Base-by-base conservation (phyloP, 2,329 filamentous ascomycete genomes). In the Sporothrix luriei region DNA sequence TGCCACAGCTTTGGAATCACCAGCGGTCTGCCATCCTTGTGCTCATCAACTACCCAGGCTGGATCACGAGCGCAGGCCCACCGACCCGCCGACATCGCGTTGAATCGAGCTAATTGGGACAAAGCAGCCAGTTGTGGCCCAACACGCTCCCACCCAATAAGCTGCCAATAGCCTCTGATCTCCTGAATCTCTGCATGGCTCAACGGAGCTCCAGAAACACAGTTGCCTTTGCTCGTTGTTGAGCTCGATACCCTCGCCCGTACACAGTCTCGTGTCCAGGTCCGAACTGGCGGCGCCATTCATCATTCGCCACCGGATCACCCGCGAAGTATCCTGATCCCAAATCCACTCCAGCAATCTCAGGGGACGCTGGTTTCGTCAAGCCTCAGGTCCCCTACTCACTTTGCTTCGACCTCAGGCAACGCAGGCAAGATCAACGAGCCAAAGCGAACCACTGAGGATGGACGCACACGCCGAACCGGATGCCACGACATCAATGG, bases 31-130 rank as follows among this genome's bases (percentile, higher is more conserved):
- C 40, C 11, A 21, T 6, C 9, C 59, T 19, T n/a, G 11, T 6
- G 6, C 2, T 24, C 14, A 14, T 48, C 10, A 9, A 4, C 49
- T 24, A 4, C 19, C 48, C 19, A 19, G 33, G 29, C 13, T 40
- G 19, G 21, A 33, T 64, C 61, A 33, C 61, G 61, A 64, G 11
- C 43, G 61, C 43, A 19, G 24, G 7, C 21, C 7, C 51, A 13
- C 10, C 6, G 26, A 21, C 33, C 57, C 57, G 57, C 57, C 57
- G 57, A 62, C 38, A 61, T 46, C 57, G n/a, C 38, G 57, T 46
- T 43, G 57, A 46, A n/a, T 38, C 38, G 21, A 62, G 57, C 57
- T 46, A 57, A 57, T 33, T 38, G 54, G 33, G 33, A 4, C 33
- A 33, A 33, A 33, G 33, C 19, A 11, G 33, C 55, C 33, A 43